phyloP scores from a whole-genome alignment of 2,329 filamentous ascomycete species.

The Cordyceps sp. region DNA sequence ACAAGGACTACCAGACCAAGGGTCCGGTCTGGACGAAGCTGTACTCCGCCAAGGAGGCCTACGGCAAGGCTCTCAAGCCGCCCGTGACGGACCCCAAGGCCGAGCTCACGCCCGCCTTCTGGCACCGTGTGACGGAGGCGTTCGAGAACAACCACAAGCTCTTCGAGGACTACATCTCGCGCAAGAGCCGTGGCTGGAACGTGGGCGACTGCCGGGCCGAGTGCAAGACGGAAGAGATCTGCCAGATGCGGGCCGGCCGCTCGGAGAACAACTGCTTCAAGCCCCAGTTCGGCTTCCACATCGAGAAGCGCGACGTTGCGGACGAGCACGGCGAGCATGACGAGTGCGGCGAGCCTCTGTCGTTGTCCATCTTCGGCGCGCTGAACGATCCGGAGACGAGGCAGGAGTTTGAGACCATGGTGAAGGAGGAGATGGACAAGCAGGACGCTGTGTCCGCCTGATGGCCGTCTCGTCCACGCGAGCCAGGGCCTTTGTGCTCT shows the following conservation, averaged over 20 bases:
- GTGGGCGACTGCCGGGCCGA: constrained; percentile 21
- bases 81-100: constrained; percentile 18
- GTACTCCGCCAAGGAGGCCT: constrained; percentile 38
- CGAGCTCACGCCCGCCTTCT: constrained; percentile 38
- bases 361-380: constrained; percentile 9
- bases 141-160: constrained; percentile 24
- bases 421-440: constrained; percentile 2
- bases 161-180: constrained; percentile 28
- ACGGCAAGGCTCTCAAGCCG: constrained; percentile 27
- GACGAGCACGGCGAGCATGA: constrained; percentile 7
- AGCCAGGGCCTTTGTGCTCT: no score
- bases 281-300: constrained; percentile 16
- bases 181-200: constrained; percentile 30
- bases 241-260: constrained; percentile 32
- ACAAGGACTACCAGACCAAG: constrained; percentile 22
- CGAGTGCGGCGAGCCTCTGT: constrained; percentile 14
- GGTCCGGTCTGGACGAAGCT: constrained; percentile 35
- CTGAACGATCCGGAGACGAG: constrained; percentile 7
- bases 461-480: no score
- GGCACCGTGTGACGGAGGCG: constrained; percentile 36
- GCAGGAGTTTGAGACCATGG: constrained; percentile 8
- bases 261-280: constrained; percentile 33
- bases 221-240: constrained; percentile 30
- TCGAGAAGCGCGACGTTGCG: constrained; percentile 11
- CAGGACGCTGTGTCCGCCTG: no score